Evolutionary conservation across 2,329 filamentous ascomycete genomes (phyloP), one percentile per base, ranked within the genome.

Genomic region (Paraphaeosphaeria minitans): DNA sequence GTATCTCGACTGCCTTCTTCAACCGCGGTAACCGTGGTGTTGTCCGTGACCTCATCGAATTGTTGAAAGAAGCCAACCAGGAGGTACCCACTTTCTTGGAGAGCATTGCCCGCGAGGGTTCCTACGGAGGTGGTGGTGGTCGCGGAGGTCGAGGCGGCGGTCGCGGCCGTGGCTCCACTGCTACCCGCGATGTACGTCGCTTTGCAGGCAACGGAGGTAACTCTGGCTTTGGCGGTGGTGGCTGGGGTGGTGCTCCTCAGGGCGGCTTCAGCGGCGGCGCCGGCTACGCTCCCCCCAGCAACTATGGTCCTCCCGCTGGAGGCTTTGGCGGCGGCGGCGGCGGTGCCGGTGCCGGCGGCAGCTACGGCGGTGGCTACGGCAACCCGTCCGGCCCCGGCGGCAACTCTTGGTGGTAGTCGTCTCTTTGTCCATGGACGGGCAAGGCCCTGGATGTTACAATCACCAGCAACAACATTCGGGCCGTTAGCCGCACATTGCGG

Each of bases 11-110:
- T 70, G 95, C 95, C 57, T 99, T 99, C 86, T 98, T 99, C 89
- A 99, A 99, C 87, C 94, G 95, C 76, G 94, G 94, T 75, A 99
- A 99, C 85, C 92, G 95, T 73, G 95, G 95, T 81, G 92, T 99
- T 69, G 95, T 98, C 65, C 91, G 95, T 68, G 95, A 98, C 72
- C 88, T 99, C 62, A 87, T 99, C 70, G 95, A 99, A n/a, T 88
- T 99, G 29, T 87, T 99, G 68, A 98, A 98, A 85, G 95, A 99
- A 80, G 95, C 95, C 67, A 96, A 99, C 83, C 95, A 99, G 80
- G 95, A 99, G 75, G 87, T 98, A 63, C 95, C 95, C 33, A 77
- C 85, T 49, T 99, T 98, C 87, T 85, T 99, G 61, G 95, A 99
- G 85, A 96, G 91, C 75, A 97, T 99, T 80, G 94, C 95, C 72